Evolutionary conservation across 148 eudicot genomes (phyloP).

Genomic region (Beta vulgaris): DNA sequence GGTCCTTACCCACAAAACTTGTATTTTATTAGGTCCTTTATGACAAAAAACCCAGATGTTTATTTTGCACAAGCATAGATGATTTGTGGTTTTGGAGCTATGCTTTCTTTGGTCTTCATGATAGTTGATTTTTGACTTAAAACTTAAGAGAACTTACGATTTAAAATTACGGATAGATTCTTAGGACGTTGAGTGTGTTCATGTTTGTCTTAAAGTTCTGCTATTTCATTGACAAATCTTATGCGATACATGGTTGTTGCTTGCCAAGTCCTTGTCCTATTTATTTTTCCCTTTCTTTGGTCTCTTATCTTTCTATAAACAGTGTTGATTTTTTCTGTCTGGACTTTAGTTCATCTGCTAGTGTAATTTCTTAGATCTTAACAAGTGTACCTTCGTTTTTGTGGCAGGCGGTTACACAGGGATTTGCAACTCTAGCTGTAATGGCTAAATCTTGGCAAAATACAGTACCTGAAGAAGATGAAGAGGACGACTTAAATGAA

Average conservation of each 20-base stretch:
- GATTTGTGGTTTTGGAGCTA: too few relatives aligned
- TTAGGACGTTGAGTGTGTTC: too few relatives aligned
- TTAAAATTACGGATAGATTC: too few relatives aligned
- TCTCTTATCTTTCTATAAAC: neutral
- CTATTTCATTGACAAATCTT: neutral
- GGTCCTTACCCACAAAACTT: too few relatives aligned
- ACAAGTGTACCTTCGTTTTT: neutral
- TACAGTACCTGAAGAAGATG: constrained; percentile 48
- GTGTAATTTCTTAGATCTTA: neutral
- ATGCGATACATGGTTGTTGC: neutral
- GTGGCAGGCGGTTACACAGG: constrained; percentile 54
- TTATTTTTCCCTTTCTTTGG: neutral
- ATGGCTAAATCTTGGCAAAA: constrained; percentile 72
- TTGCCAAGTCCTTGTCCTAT: neutral
- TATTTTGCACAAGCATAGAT: too few relatives aligned
- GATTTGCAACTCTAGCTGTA: constrained; percentile 63
- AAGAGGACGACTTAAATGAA: constrained; percentile 33
- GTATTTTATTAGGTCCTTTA: too few relatives aligned
- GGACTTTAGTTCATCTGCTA: neutral
- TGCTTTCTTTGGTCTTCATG: too few relatives aligned
- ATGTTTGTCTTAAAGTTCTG: too few relatives aligned
- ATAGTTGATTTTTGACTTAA: too few relatives aligned
- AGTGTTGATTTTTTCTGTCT: neutral
- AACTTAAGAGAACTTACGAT: too few relatives aligned
- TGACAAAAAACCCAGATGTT: too few relatives aligned